These are phyloP conservation scores for Xylaria bambusicola DNA, from an alignment of 495 filamentous ascomycete genomes.

Conservation along the genomic window DNA sequence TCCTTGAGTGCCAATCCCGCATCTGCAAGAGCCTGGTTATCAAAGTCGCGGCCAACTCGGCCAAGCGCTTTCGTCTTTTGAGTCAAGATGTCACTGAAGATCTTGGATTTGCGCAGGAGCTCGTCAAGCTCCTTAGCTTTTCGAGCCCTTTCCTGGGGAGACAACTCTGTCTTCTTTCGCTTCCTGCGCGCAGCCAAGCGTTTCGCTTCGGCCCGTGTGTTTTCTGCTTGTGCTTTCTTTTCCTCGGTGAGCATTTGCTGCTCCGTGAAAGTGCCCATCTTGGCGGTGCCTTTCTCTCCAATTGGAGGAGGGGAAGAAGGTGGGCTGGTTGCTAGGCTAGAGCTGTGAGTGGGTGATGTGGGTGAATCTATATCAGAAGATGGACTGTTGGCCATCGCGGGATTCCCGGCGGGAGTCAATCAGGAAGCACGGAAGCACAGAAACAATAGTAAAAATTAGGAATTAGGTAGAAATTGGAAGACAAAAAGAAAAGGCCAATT, in stretches of 20 bases:
- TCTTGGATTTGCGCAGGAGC: conserved; percentile 47
- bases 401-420: neutral
- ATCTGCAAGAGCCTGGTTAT: conserved; percentile 64
- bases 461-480: too few relatives aligned
- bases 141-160: conserved; percentile 52
- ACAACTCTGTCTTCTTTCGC: conserved; percentile 49
- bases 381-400: conserved; percentile 30
- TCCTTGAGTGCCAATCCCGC: conserved; percentile 77
- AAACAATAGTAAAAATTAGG: neutral
- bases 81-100: conserved; percentile 56
- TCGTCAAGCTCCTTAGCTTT: conserved; percentile 55
- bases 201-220: conserved; percentile 51
- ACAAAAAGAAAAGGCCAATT: too few relatives aligned
- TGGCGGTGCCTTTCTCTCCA: conserved; percentile 21
- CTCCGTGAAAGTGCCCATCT: conserved; percentile 38
- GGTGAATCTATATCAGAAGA: conserved; percentile 34
- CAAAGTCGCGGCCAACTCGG: conserved; percentile 53
- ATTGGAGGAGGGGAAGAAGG: conserved; percentile 45
- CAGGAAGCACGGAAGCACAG: neutral
- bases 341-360: conserved; percentile 34
- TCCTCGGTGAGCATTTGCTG: conserved; percentile 39
- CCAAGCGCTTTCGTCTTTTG: conserved; percentile 58
- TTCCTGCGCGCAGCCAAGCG: conserved; percentile 44
- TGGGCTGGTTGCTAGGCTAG: conserved; percentile 37
- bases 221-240: conserved; percentile 50